These are phyloP conservation scores for Stephanocyclus meneghinianus DNA, from an alignment of 352 stramenopile genomes.

Conservation along the genomic window DNA sequence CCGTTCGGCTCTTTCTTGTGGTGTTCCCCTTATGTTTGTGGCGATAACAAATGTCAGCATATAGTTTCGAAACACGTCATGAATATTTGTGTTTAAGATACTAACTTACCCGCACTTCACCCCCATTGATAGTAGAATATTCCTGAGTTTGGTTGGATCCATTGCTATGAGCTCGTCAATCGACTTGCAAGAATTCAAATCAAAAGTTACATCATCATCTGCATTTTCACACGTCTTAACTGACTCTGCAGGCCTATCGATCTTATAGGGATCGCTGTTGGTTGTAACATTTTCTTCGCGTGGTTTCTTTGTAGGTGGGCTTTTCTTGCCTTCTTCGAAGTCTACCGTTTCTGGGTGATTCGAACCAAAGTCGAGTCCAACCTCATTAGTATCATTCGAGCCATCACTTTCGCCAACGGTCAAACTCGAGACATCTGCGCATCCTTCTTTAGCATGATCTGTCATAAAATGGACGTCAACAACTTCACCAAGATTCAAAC, in stretches of 20 bases:
- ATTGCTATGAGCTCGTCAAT: constrained; percentile 60
- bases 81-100: neutral
- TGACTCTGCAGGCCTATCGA: neutral
- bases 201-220: constrained; percentile 29
- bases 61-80: neutral
- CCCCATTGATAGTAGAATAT: constrained; percentile 60
- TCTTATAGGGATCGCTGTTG: neutral
- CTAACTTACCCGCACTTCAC: constrained; percentile 71
- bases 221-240: neutral
- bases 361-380: neutral
- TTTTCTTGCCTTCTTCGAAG: neutral
- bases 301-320: constrained; percentile 9
- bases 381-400: neutral
- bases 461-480: constrained; percentile 46
- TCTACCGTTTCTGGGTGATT: constrained; percentile 3
- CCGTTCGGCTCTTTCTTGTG: constrained; percentile 62
- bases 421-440: constrained; percentile 28
- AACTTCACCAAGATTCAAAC: constrained; percentile 52
- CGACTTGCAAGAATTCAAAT: constrained; percentile 62
- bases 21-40: constrained; percentile 44
- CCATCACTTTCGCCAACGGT: constrained; percentile 6
- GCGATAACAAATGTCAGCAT: constrained; percentile 1
- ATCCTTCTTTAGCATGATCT: constrained; percentile 28
- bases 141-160: constrained; percentile 71
- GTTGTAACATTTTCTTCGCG: neutral